These are phyloP conservation scores for Acanthamoeba sp. DNA, from an alignment of 208 protist genomes.

Conservation along the genomic window DNA sequence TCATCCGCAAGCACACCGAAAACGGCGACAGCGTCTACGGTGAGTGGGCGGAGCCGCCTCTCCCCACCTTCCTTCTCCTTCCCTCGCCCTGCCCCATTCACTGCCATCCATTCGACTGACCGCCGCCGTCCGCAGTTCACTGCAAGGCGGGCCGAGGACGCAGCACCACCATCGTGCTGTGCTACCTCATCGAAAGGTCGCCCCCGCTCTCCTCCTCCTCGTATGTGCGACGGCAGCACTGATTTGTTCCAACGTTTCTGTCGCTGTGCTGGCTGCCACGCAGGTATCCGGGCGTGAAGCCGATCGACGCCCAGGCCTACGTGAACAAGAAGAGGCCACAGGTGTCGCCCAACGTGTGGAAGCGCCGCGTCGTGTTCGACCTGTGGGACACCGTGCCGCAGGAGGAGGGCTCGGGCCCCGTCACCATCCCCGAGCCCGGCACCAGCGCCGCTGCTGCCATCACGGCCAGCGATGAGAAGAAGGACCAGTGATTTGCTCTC, in stretches of 20 bases:
- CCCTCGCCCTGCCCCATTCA: no score
- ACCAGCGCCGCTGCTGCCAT: not conserved
- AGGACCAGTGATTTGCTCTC: not conserved
- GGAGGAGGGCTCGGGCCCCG: not conserved
- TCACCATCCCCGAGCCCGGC: not conserved
- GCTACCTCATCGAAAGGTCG: constrained; percentile 38
- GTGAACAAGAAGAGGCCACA: constrained; percentile 22
- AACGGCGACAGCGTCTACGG: constrained; percentile 39
- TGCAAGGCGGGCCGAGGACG: constrained; percentile 53
- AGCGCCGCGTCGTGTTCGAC: constrained; percentile 33
- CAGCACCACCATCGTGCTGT: constrained; percentile 42
- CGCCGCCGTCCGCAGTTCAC: constrained; percentile 30
- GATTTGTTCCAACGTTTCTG: no score
- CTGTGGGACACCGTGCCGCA: constrained; percentile 23
- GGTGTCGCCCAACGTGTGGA: constrained; percentile 50
- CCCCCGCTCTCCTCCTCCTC: not conserved
- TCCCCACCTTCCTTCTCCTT: not conserved
- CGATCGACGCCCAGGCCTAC: not conserved
- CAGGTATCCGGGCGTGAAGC: constrained; percentile 8
- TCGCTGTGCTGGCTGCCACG: not conserved
- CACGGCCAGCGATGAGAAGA: not conserved
- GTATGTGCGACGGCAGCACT: no score
- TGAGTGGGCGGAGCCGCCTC: not conserved
- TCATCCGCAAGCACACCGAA: constrained; percentile 36
- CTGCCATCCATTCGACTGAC: no score